These are phyloP conservation scores for Salinomyces thailandicus DNA, from an alignment of 2,329 filamentous ascomycete genomes.

Conservation along the genomic window DNA sequence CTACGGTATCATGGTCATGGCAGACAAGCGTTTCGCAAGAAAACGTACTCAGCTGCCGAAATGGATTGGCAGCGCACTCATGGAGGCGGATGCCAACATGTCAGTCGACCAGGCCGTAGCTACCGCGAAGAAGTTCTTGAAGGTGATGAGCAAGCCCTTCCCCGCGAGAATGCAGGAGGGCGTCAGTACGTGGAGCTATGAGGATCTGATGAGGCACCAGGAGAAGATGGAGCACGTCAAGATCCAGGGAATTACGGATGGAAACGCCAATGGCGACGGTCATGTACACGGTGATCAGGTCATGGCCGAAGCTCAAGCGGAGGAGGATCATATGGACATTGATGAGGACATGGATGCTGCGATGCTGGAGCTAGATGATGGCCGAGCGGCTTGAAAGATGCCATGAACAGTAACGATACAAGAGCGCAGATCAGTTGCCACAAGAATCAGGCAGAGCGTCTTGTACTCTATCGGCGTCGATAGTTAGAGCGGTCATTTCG, in stretches of 20 bases:
- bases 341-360: constrained; percentile 28
- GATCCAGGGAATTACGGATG: constrained; percentile 51
- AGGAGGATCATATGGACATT: constrained; percentile 23
- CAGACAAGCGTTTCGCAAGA: constrained; percentile 85
- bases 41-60: constrained; percentile 85
- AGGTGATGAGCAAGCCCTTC: constrained; percentile 87
- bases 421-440: too few relatives aligned
- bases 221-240: constrained; percentile 60
- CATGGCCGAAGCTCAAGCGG: constrained; percentile 23
- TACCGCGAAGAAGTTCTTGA: constrained; percentile 77
- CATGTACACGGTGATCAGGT: constrained; percentile 22
- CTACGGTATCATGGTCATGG: constrained; percentile 98
- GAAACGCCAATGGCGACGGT: constrained; percentile 36
- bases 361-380: constrained; percentile 29
- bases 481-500: too few relatives aligned
- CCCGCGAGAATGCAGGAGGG: constrained; percentile 74
- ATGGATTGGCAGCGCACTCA: constrained; percentile 85
- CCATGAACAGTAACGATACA: too few relatives aligned
- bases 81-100: constrained; percentile 77
- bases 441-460: too few relatives aligned
- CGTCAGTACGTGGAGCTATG: constrained; percentile 80
- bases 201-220: constrained; percentile 69
- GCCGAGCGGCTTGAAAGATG: neutral
- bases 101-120: constrained; percentile 93
- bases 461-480: too few relatives aligned